phyloP scores from a whole-genome alignment of 2,329 filamentous ascomycete species.

The Aspergillus clavatus region DNA sequence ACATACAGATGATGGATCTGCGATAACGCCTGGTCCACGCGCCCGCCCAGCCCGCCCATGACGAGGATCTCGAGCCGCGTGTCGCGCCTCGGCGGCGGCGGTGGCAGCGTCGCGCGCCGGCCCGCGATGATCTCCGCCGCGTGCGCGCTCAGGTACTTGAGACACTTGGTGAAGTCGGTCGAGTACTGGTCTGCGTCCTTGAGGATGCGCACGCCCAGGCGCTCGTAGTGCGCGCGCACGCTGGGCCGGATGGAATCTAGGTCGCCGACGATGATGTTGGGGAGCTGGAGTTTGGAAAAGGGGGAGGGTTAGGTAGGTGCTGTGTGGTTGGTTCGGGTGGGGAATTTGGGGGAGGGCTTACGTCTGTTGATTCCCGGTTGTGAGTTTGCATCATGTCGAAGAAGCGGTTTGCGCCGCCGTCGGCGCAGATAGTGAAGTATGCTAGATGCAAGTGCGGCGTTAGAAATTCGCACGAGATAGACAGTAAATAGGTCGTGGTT shows the following conservation, averaged over 20 bases:
- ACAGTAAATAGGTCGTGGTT: background rate
- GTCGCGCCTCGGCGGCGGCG: too few relatives aligned
- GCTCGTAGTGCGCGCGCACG: constrained; percentile 62
- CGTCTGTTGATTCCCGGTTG: constrained; percentile 28
- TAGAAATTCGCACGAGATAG: constrained; percentile 1
- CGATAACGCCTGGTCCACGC: constrained; percentile 87
- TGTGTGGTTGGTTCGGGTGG: constrained; percentile 7
- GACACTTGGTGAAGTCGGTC: constrained; percentile 87
- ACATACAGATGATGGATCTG: constrained; percentile 78
- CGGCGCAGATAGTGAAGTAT: constrained; percentile 69
- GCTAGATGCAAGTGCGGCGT: too few relatives aligned
- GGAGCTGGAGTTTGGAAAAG: constrained; percentile 47
- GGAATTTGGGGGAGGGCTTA: constrained; percentile 15
- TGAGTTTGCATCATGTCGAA: constrained; percentile 45
- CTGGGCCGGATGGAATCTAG: constrained; percentile 72
- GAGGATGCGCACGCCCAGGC: constrained; percentile 57
- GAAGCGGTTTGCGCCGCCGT: constrained; percentile 83
- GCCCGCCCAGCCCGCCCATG: constrained; percentile 78
- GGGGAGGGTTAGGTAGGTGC: too few relatives aligned
- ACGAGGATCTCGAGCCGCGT: constrained; percentile 63
- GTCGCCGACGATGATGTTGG: constrained; percentile 78
- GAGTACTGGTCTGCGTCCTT: constrained; percentile 75
- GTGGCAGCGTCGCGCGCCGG: constrained; percentile 4
- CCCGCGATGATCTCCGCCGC: constrained; percentile 20
- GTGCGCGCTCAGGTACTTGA: constrained; percentile 52